Base-by-base conservation (phyloP, 768 basidiomycete genomes). In the Mycena vitilis region DNA sequence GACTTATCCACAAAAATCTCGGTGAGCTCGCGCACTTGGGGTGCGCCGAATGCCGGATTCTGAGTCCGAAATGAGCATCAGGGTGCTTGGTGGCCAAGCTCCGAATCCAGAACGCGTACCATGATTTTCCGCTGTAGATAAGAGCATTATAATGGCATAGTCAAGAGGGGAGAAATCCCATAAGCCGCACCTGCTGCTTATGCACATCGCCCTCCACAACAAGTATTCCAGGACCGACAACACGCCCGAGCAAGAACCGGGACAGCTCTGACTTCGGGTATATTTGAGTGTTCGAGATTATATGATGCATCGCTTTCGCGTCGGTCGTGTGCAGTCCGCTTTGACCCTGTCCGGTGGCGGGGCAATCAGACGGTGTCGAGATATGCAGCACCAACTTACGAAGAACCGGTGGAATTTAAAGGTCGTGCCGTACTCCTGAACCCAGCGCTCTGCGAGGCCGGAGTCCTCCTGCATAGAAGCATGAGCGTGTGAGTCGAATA, bases 41-140 rank as follows among this genome's bases (percentile, higher is more conserved):
- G 77, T 3, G 83, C 81, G 1, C 90, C 88, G 70, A 92, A 92
- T 0, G 89, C 89, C 18, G 90, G 90, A 68, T 91, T 91, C 90
- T 86, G 20, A 30, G 12, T 30, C 7, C 2, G 34, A 8, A 38
- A 20, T 5, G 22, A 38, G 23, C 34, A 45, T 8, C 12, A 45
- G 40, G 1, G 40, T 40, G 40, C 40, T 15, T n/a, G n/a, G n/a
- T n/a, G n/a, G n/a, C n/a, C n/a, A n/a, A n/a, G n/a, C n/a, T n/a
- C n/a, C n/a, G n/a, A n/a, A n/a, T n/a, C n/a, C n/a, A n/a, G n/a
- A 45, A 40, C 40, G 5, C 0, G 23, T 51, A 74, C 76, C 76
- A 77, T 73, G 20, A 77, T 73, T 54, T 73, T 75, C 45, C 76
- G 75, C 73, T 77, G 20, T 16, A 45, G 15, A 16, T 20, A 4